These are phyloP conservation scores for Psilocybe cubensis DNA, from an alignment of 768 basidiomycete genomes.

Conservation along the genomic window DNA sequence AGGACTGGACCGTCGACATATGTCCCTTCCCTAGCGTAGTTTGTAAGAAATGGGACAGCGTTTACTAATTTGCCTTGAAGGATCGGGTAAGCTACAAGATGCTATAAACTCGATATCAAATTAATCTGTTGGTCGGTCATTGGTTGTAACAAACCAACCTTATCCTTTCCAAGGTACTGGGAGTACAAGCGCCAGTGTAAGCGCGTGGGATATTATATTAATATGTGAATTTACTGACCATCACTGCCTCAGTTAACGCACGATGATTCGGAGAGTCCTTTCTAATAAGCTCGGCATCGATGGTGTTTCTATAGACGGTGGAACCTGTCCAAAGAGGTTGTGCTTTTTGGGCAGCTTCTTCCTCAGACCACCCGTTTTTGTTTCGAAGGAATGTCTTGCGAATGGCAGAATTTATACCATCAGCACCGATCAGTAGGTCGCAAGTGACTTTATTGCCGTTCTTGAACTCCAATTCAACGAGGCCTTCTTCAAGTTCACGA, in stretches of 20 bases:
- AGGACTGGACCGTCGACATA: slow-evolving; percentile 39
- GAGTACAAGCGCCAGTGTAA: neutral
- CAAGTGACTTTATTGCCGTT: slow-evolving; percentile 50
- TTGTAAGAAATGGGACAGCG: slow-evolving; percentile 29
- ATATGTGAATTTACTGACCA: slow-evolving; percentile 22
- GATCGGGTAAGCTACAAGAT: slow-evolving; percentile 38
- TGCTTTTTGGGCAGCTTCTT: slow-evolving; percentile 22
- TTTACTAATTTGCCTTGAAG: slow-evolving; percentile 36
- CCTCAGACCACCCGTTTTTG: slow-evolving; percentile 1
- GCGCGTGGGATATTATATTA: neutral
- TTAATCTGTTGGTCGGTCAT: neutral
- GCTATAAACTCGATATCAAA: slow-evolving; percentile 17
- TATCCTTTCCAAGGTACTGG: slow-evolving; percentile 37
- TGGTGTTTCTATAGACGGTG: slow-evolving; percentile 36
- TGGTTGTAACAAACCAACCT: slow-evolving; percentile 13
- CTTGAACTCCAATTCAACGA: slow-evolving; percentile 39
- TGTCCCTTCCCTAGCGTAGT: slow-evolving; percentile 32
- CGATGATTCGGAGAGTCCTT: slow-evolving; percentile 27
- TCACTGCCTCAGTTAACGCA: slow-evolving; percentile 25
- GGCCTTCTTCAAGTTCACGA: slow-evolving; percentile 25
- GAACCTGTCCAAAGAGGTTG: slow-evolving; percentile 46
- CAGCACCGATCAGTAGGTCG: slow-evolving; percentile 50
- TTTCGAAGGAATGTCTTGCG: slow-evolving; percentile 24
- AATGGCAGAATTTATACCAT: slow-evolving; percentile 41
- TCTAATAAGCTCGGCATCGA: slow-evolving; percentile 24